A percentile compares a stretch with the other conserved stretches of the same genome.
Evolutionary conservation across 306 rosid species (phyloP).

Genomic region (Quercus wislizeni): DNA sequence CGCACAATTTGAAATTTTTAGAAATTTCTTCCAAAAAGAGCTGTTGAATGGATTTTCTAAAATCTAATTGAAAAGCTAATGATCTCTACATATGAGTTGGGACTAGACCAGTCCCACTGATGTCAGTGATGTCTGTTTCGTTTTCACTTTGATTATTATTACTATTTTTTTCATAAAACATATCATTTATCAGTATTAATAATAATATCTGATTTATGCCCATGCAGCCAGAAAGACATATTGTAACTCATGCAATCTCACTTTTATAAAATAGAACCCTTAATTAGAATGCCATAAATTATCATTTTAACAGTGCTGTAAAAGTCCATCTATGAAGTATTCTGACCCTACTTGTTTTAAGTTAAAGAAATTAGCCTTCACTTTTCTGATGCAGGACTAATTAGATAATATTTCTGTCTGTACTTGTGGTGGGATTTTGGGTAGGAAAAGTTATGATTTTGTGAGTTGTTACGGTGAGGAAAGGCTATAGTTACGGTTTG

Average conservation of each 20-base stretch:
- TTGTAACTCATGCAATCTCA: not conserved
- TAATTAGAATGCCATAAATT: not conserved
- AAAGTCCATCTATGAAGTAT: too few species aligned
- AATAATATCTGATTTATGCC: not conserved
- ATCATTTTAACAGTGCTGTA: not conserved
- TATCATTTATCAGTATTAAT: not conserved
- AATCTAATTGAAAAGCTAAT: not conserved
- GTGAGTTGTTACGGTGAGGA: too few species aligned
- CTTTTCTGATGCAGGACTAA: not conserved
- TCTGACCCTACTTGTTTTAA: not conserved
- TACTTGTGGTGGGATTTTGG: too few species aligned
- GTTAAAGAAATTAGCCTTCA: not conserved
- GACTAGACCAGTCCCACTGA: not conserved
- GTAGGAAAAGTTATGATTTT: too few species aligned
- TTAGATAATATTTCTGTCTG: too few species aligned
- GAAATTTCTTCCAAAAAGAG: too few species aligned
- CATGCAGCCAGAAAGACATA: too few species aligned
- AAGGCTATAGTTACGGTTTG: too few species aligned
- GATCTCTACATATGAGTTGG: not conserved
- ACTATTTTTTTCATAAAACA: not conserved
- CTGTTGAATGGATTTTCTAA: not conserved
- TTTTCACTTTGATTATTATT: not conserved
- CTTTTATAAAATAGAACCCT: not conserved
- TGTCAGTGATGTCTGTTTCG: not conserved
- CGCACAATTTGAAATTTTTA: too few species aligned